Percentiles rank a stretch among this genome's conserved stretches.
These are phyloP conservation scores for Talaromyces sp. DNA, from an alignment of 2,329 filamentous ascomycete species.

Conservation along the genomic window DNA sequence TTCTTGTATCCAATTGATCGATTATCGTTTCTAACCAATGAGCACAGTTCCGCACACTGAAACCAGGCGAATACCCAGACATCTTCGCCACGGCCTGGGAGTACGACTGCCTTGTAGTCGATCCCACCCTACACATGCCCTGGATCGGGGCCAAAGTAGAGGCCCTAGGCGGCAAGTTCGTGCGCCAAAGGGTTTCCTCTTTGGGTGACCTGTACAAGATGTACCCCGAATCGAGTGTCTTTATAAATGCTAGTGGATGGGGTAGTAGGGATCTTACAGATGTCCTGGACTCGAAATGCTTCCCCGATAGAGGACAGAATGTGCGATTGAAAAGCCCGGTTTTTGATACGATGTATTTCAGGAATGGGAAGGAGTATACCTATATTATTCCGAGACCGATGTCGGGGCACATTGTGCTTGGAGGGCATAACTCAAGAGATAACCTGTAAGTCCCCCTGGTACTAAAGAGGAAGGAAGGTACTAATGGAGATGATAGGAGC, in stretches of 20 bases:
- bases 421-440: conserved; percentile 35
- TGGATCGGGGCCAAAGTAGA: conserved; percentile 31
- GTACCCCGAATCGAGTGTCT: conserved; percentile 35
- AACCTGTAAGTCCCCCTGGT: conserved; percentile 26
- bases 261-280: conserved; percentile 35
- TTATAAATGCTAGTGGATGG: conserved; percentile 40
- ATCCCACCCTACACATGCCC: conserved; percentile 38
- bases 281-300: conserved; percentile 35
- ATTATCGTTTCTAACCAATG: neutral
- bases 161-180: conserved; percentile 32
- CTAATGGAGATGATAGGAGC: neutral
- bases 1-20: too few species aligned
- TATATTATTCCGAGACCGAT: conserved; percentile 38
- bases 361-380: conserved; percentile 38
- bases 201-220: conserved; percentile 33
- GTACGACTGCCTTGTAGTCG: conserved; percentile 37
- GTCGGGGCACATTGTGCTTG: conserved; percentile 33
- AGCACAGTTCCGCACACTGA: conserved; percentile 33
- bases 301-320: conserved; percentile 38
- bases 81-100: conserved; percentile 35
- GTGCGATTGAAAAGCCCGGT: conserved; percentile 33
- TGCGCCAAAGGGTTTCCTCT: conserved; percentile 33
- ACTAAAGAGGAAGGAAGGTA: too few species aligned
- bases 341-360: conserved; percentile 33
- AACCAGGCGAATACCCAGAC: conserved; percentile 31